Conservation (phyloP, 768 basidiomycete species). For the Cubamyces lactineus region DNA sequence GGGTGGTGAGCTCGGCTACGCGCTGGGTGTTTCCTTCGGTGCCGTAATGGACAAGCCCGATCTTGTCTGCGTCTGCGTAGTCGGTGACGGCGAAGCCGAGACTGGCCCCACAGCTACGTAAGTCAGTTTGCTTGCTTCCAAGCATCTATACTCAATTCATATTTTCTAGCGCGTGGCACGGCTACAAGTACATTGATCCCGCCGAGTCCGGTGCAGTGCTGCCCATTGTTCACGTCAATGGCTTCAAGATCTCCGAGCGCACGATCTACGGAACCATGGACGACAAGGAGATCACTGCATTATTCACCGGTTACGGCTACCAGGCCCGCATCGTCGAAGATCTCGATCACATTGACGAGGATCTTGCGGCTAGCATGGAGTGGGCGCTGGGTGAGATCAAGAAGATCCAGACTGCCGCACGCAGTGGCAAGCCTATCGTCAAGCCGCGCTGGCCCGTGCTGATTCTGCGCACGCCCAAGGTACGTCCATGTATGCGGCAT, state of each 20-base stretch:
- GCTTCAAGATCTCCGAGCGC: conserved; percentile 89
- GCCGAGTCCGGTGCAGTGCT: conserved; percentile 87
- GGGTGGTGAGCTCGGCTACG: conserved; percentile 90
- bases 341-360: conserved; percentile 66
- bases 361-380: conserved; percentile 80
- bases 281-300: conserved; percentile 72
- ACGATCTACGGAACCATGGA: conserved; percentile 93
- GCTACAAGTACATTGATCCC: conserved; percentile 89
- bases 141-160: not conserved
- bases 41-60: conserved; percentile 92
- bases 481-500: conserved; percentile 6
- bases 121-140: conserved; percentile 10
- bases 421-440: conserved; percentile 71
- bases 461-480: conserved; percentile 85
- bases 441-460: conserved; percentile 94
- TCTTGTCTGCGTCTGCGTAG: conserved; percentile 75
- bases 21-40: conserved; percentile 83
- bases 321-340: conserved; percentile 83
- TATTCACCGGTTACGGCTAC: conserved; percentile 90
- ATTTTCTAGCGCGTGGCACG: conserved; percentile 70
- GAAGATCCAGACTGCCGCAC: conserved; percentile 79
- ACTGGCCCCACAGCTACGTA: conserved; percentile 73
- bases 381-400: conserved; percentile 78
- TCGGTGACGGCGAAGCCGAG: conserved; percentile 91
- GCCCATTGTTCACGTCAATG: conserved; percentile 88